Evolutionary conservation across 345 rosid genomes (phyloP).

Genomic region (Odontarrhena argentea): DNA sequence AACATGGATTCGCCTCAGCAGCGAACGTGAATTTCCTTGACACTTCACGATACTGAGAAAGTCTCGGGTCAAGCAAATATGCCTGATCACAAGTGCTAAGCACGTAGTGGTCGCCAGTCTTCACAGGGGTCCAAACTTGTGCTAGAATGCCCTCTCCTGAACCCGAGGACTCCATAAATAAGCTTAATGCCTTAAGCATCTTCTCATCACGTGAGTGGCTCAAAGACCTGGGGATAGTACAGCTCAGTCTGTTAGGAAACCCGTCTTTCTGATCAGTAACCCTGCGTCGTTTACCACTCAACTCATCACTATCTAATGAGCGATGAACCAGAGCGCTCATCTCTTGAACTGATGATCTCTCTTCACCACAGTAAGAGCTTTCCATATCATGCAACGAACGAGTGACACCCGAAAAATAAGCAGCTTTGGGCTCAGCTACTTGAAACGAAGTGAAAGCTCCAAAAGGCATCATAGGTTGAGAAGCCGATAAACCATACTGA

Average conservation of each 20-base stretch:
- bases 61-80: slow-evolving; percentile 75
- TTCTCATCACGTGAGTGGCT: slow-evolving; percentile 68
- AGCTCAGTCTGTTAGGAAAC: slow-evolving; percentile 33
- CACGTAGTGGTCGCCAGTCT: slow-evolving; percentile 59
- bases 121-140: slow-evolving; percentile 83
- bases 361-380: slow-evolving; percentile 50
- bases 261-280: slow-evolving; percentile 32
- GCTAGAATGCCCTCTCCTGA: slow-evolving; percentile 83
- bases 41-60: slow-evolving; percentile 86
- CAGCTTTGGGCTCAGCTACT: slow-evolving; percentile 40
- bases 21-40: slow-evolving; percentile 80
- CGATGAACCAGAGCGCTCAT: slow-evolving; percentile 38
- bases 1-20: slow-evolving; percentile 57
- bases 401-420: slow-evolving; percentile 31
- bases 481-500: slow-evolving; percentile 47
- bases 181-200: slow-evolving; percentile 83
- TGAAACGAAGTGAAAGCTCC: slow-evolving; percentile 44
- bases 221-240: slow-evolving; percentile 49
- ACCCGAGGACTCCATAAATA: slow-evolving; percentile 69
- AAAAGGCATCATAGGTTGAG: slow-evolving; percentile 48
- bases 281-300: slow-evolving; percentile 38
- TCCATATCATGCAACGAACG: slow-evolving; percentile 40
- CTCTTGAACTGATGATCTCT: slow-evolving; percentile 48
- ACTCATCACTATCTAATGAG: slow-evolving; percentile 32
- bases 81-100: slow-evolving; percentile 86